Evolutionary conservation across 148 eudicot genomes (phyloP).

Genomic region (Oxyria digyna): DNA sequence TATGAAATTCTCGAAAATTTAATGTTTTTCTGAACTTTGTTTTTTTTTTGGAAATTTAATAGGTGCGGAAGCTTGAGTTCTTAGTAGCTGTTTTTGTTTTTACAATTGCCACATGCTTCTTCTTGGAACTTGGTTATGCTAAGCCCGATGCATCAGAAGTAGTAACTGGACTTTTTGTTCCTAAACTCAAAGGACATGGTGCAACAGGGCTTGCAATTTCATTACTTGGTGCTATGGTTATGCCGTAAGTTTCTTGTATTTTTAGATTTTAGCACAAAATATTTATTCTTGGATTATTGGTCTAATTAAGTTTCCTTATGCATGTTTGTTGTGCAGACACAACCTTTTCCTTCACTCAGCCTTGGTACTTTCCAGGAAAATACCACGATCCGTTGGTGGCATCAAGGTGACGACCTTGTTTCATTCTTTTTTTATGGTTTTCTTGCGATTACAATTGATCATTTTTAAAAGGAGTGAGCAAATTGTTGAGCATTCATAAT

Average conservation of each 20-base stretch:
- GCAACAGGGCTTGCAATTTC: conserved; percentile 90
- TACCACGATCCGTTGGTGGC: conserved; percentile 72
- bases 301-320: neutral
- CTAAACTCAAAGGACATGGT: conserved; percentile 81
- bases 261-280: neutral
- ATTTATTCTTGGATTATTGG: neutral
- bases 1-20: neutral
- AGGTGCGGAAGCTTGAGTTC: conserved; percentile 97
- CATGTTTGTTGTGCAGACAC: conserved; percentile 45
- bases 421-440: neutral
- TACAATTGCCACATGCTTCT: conserved; percentile 81
- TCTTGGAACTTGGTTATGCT: conserved; percentile 79
- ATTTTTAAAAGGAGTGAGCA: neutral
- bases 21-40: neutral
- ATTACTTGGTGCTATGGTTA: conserved; percentile 98
- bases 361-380: conserved; percentile 91
- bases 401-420: conserved; percentile 42
- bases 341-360: conserved; percentile 99
- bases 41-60: neutral
- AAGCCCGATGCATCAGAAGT: conserved; percentile 74
- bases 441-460: neutral
- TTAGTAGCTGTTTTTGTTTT: conserved; percentile 72
- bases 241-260: conserved; percentile 68
- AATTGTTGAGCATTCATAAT: neutral
- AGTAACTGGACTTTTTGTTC: conserved; percentile 75